These are phyloP conservation scores for Lagerstroemia speciosa DNA, from an alignment of 345 rosid genomes.

Conservation along the genomic window DNA sequence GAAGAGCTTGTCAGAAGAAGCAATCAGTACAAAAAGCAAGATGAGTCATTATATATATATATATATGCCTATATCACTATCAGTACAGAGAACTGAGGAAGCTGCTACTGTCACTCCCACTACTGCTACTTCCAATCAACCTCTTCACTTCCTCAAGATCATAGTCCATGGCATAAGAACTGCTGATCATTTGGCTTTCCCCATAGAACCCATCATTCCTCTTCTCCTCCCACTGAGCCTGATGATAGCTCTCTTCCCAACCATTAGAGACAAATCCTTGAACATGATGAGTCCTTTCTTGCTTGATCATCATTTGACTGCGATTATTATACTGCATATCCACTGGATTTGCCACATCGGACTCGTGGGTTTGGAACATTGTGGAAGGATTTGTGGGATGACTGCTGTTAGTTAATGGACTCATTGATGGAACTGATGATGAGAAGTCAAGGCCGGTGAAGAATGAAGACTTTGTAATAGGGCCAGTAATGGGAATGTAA, in stretches of 20 bases:
- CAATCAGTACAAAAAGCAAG: conserved; percentile 2
- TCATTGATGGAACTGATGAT: neutral
- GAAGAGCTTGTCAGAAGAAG: conserved; percentile 4
- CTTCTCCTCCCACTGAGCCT: conserved; percentile 5
- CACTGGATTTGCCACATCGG: neutral
- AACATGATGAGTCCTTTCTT: conserved; percentile 8
- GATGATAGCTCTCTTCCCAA: conserved; percentile 6
- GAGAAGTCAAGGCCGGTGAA: conserved; percentile 10
- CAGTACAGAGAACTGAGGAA: neutral
- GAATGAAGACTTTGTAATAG: conserved; percentile 5
- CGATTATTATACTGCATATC: neutral
- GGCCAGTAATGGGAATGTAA: neutral
- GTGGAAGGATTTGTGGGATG: neutral
- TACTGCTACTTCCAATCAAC: conserved; percentile 11
- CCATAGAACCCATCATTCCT: conserved; percentile 3
- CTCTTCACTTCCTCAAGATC: conserved; percentile 14
- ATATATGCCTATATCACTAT: neutral
- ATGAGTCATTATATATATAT: neutral
- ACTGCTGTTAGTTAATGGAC: neutral
- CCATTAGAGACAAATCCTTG: conserved; percentile 3
- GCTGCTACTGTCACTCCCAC: neutral
- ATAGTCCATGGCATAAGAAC: neutral
- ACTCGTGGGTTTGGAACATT: conserved; percentile 8
- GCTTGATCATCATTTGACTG: conserved; percentile 9
- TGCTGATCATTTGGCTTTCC: neutral